Percentiles rank a stretch among this genome's conserved stretches.
phyloP scores from a whole-genome alignment of 2,329 filamentous ascomycete species.

The Monosporascus ibericus region DNA sequence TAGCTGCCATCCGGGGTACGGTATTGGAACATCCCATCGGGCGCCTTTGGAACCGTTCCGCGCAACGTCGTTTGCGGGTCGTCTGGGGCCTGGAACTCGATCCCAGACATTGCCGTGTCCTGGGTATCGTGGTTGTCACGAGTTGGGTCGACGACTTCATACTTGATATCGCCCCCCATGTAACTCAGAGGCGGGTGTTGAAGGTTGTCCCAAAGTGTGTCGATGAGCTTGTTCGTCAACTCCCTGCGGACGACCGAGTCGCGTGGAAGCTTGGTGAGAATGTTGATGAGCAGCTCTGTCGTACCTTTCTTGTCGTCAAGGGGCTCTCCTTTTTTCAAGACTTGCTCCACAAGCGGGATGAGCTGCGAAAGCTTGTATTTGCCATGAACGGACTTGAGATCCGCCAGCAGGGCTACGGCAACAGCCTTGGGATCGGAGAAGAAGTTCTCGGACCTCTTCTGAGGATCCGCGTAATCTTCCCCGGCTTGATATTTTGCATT shows the following conservation, averaged over 20 bases:
- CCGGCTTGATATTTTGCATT: constrained; percentile 32
- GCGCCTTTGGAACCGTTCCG: constrained; percentile 29
- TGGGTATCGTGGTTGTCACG: constrained; percentile 27
- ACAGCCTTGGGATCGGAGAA: constrained; percentile 28
- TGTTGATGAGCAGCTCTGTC: constrained; percentile 34
- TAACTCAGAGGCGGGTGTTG: constrained; percentile 47
- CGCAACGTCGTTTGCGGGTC: constrained; percentile 28
- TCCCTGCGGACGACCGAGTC: constrained; percentile 26
- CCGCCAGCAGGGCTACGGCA: constrained; percentile 25
- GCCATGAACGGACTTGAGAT: not conserved
- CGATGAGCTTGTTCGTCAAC: constrained; percentile 45
- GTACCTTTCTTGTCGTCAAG: constrained; percentile 51
- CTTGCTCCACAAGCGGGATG: constrained; percentile 24
- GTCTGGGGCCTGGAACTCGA: constrained; percentile 34
- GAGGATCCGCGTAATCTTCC: constrained; percentile 27
- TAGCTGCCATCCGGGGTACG: constrained; percentile 32
- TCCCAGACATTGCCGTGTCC: constrained; percentile 21
- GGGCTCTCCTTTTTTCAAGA: constrained; percentile 38
- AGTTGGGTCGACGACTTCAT: constrained; percentile 26
- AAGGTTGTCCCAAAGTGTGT: constrained; percentile 47
- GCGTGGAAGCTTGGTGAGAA: constrained; percentile 31
- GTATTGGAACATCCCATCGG: constrained; percentile 28
- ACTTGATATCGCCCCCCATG: constrained; percentile 35
- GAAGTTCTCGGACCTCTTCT: constrained; percentile 18
- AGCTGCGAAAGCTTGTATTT: constrained; percentile 20